Base-by-base conservation (phyloP, 2,329 filamentous ascomycete genomes). In the Purpureocillium lavendulum region DNA sequence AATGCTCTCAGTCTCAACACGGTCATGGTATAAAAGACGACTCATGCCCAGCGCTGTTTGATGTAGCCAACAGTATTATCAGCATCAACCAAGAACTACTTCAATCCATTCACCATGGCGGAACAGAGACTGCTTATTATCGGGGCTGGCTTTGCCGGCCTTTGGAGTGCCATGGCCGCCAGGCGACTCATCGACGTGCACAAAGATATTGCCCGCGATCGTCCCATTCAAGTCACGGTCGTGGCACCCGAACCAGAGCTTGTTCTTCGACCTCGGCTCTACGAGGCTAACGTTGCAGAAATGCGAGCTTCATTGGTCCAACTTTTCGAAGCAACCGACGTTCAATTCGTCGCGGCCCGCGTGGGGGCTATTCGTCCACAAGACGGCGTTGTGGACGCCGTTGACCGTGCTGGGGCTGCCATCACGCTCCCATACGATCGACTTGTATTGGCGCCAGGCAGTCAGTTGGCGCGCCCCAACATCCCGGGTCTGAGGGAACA, bases 101-200 rank as follows among this genome's bases (percentile, higher is more conserved):
- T 26, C 21, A 6, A 26, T 10, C 5, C 21, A 26, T 26, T 26
- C 21, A 10, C 21, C 21, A 26, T 26, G 21, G 10, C 21, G 10
- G 5, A 10, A 6, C 34, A 15, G 8, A 28, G 39, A n/a, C 48
- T 51, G 13, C 30, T 50, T 26, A 44, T 54, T 7, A 35, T 62
- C 24, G 59, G 60, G 3, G 44, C 58, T n/a, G 59, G 60, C 0
- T 62, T 64, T 34, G 56, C 58, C 16, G 60, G 60, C 9, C 37
- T 62, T 2, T 61, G 58, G 57, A 62, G 59, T 29, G 61, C 61
- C 7, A 48, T 64, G 2, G 45, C 58, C 6, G 60, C 61, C 17
- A 51, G 49, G 35, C 53, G 59, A 2, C 53, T 62, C 11, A 48
- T 59, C 11, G 45, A 48, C 8, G 43, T 56, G 13, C 40, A 37